Percentiles rank a stretch among this genome's conserved stretches.
Conservation (phyloP, 2,329 filamentous ascomycete genomes). For the Monosporascus cannonballus region DNA sequence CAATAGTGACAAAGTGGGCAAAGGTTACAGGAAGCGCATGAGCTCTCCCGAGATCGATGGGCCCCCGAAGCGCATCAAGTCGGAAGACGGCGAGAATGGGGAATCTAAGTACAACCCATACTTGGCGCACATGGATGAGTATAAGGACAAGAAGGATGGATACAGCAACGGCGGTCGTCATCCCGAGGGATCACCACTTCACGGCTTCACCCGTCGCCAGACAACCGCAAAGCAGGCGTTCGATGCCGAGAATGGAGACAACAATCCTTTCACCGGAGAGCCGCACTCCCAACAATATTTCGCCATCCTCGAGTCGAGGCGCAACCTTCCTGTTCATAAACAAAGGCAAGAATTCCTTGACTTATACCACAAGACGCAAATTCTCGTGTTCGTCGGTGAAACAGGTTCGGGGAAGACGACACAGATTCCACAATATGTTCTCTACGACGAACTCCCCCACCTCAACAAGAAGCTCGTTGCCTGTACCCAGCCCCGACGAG, state of each 20-base stretch:
- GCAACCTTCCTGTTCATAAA: slow-evolving; percentile 84
- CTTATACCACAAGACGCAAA: slow-evolving; percentile 89
- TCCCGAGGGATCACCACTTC: slow-evolving; percentile 44
- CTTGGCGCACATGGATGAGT: slow-evolving; percentile 79
- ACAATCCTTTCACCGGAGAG: slow-evolving; percentile 79
- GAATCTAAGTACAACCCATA: slow-evolving; percentile 66
- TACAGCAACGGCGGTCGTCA: slow-evolving; percentile 21
- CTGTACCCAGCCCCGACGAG: slow-evolving; percentile 95
- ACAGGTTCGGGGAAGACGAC: slow-evolving; percentile 99
- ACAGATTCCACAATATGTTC: slow-evolving; percentile 96
- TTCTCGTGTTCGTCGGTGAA: slow-evolving; percentile 97
- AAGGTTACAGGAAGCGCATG: slow-evolving; percentile 19
- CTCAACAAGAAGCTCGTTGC: slow-evolving; percentile 82
- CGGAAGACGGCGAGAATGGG: slow-evolving; percentile 18
- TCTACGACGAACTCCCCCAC: slow-evolving; percentile 93
- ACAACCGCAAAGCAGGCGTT: slow-evolving; percentile 73
- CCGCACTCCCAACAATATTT: slow-evolving; percentile 81
- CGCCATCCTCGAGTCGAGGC: slow-evolving; percentile 75
- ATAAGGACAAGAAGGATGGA: slow-evolving; percentile 32
- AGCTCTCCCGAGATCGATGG: slow-evolving; percentile 18
- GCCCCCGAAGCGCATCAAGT: slow-evolving; percentile 23
- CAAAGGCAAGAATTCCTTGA: slow-evolving; percentile 92
- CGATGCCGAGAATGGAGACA: slow-evolving; percentile 69
- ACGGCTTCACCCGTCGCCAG: slow-evolving; percentile 66
- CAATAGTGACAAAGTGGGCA: slow-evolving; percentile 12